Evolutionary conservation across 257 asterid species (phyloP), one percentile per base, ranked within the genome.

Genomic region (Parsonsia alboflavescens): DNA sequence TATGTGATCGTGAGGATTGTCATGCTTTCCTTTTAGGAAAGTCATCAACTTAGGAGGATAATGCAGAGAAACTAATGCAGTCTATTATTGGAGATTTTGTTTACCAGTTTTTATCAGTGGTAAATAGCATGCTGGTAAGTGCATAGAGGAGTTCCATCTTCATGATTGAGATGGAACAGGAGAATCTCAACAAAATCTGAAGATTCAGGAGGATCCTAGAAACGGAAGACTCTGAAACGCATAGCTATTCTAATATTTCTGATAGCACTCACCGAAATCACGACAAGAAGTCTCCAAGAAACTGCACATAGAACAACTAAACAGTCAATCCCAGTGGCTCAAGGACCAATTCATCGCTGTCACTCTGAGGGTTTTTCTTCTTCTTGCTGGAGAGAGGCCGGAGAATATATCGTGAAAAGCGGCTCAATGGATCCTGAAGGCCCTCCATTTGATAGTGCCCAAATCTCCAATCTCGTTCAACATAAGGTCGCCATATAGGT

Each of bases 401-500:
- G 73, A 88, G 83, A 62, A 86, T 12, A 24, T 21, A 79, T 81
- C 91, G 84, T 19, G 95, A 81, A 69, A 92, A 50, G n/a, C 92
- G 88, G 82, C 97, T 88, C 83, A 94, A 80, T 3, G 97, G 97
- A 77, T 94, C 99, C 86, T 92, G 99, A 79, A 92, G 79, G 30
- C 97, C 96, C 75, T 94, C 97, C 93, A 94, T 88, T 74, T 88
- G 88, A 76, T 94, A 90, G 88, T 88, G 93, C 62, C 97, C 99
- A 69, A 94, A 92, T 46, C 97, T 87, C 99, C 99, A 94, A 78
- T 92, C 97, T 62, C 97, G 81, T 63, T 72, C 78, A 52, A 83
- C 52, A 57, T 85, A 94, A 41, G 91, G 85, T 68, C 93, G 83
- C 79, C 70, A 46, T 74, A 87, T 78, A 52, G 99, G 97, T 70